Evolutionary conservation across 352 stramenopile species (phyloP).

Genomic region (Phytophthora fragariae): DNA sequence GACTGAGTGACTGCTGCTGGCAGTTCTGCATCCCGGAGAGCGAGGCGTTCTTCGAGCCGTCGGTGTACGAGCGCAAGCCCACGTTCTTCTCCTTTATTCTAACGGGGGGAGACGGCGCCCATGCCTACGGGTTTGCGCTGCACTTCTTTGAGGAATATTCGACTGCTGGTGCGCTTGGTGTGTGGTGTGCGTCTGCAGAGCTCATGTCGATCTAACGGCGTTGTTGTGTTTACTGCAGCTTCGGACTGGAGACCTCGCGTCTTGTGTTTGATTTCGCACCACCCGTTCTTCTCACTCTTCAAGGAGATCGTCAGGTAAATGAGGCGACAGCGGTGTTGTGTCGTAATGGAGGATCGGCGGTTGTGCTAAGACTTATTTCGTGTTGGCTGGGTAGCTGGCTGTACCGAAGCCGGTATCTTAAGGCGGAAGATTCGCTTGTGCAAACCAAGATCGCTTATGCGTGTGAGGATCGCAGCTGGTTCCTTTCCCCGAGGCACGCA

Average conservation of each 20-base stretch:
- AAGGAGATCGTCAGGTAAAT: conserved; percentile 75
- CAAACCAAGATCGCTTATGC: conserved; percentile 58
- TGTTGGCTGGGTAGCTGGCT: conserved; percentile 53
- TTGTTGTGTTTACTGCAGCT: conserved; percentile 2
- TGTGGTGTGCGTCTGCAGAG: background rate
- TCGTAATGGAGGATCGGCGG: too few relatives aligned
- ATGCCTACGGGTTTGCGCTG: conserved; percentile 78
- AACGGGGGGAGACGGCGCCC: conserved; percentile 73
- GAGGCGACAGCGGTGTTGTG: background rate
- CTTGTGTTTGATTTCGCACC: conserved; percentile 81
- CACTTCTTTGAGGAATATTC: conserved; percentile 56
- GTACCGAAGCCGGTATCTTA: conserved; percentile 50
- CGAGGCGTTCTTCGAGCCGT: conserved; percentile 45
- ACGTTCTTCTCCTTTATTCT: conserved; percentile 86
- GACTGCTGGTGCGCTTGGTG: conserved; percentile 18
- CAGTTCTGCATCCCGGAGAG: conserved; percentile 84
- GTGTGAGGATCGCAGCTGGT: conserved; percentile 58
- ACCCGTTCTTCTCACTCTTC: conserved; percentile 86
- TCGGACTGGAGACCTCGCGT: conserved; percentile 61
- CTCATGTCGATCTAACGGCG: background rate
- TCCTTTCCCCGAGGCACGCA: conserved; percentile 57
- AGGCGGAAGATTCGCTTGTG: conserved; percentile 41
- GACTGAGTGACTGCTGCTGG: background rate
- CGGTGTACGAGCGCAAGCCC: conserved; percentile 68
- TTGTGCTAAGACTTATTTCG: background rate